Evolutionary conservation across 129 eudicot genomes (phyloP), one percentile per base, ranked within the genome.

Genomic region (Lactuca saligna): DNA sequence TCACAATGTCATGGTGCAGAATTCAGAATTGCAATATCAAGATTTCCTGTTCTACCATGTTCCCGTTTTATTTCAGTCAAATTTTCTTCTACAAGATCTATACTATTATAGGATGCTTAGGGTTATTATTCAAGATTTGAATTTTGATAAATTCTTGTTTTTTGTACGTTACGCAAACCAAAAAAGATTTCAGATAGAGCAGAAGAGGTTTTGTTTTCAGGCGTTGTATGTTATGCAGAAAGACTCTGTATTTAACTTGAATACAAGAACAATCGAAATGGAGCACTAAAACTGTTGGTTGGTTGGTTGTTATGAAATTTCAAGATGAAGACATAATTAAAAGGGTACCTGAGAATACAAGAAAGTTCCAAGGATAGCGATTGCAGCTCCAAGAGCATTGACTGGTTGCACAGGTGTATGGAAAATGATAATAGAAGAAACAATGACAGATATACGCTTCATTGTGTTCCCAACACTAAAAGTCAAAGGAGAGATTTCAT

Each of bases 391-490:
- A 64, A 78, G 78, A 44, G 78, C 82, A 54, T 78, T 78, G 14
- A 70, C 51, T n/a, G 85, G 85, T 66, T 81, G 85, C 16, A 81
- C 66, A 2, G 85, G 85, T 10, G 85, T 81, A 38, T 56, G 85
- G 71, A 81, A 81, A 20, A 81, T 81, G 65, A 81, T 81, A 64
- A 81, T 81, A 14, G 85, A 81, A 7, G 85, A 76, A 25, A 81
- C 85, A 11, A 81, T 81, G 9, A 81, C 85, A 1, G 85, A 81
- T 49, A 81, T 81, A 37, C 85, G 82, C 62, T 81, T 81, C 85
- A 81, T 81, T 4, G 85, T 81, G 63, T 81, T 81, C 38, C 85
- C 85, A 33, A 81, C 32, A 51, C 85, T 81, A 70, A 81, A 81
- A 12, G 85, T 81, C 75, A 81, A 61, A 0, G 85, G 85, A 39